Evolutionary conservation across 2,329 filamentous ascomycete species (phyloP).

Genomic region (Colletotrichum sp.): DNA sequence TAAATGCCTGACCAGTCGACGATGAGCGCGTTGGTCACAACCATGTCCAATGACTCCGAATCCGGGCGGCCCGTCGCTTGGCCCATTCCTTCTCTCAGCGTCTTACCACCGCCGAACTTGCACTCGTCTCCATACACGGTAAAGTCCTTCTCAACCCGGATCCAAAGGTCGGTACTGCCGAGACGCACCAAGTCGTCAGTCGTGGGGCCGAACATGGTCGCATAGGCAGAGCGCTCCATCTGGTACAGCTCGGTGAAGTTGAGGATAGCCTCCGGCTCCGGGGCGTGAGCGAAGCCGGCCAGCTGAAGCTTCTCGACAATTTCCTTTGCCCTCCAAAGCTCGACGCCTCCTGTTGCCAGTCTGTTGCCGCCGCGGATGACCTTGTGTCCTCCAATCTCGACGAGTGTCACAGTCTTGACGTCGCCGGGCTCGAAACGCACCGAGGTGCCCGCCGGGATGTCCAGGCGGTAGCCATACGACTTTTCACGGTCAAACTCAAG

Average conservation of each 20-base stretch:
- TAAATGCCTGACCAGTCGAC: conserved; percentile 93
- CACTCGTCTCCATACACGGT: conserved; percentile 92
- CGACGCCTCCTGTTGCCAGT: conserved; percentile 75
- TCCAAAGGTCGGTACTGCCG: conserved; percentile 86
- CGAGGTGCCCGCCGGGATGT: conserved; percentile 90
- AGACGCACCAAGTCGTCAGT: conserved; percentile 84
- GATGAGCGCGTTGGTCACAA: conserved; percentile 88
- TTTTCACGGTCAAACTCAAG: conserved; percentile 85
- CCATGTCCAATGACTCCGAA: conserved; percentile 77
- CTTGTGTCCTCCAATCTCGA: conserved; percentile 83
- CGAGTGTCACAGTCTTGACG: conserved; percentile 85
- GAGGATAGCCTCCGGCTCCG: conserved; percentile 64
- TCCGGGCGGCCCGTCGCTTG: conserved; percentile 82
- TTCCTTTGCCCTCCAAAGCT: conserved; percentile 64
- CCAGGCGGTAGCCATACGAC: conserved; percentile 84
- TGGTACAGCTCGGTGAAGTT: conserved; percentile 65
- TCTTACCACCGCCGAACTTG: conserved; percentile 94
- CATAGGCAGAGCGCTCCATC: conserved; percentile 81
- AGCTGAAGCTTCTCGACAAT: conserved; percentile 72
- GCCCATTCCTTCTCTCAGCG: conserved; percentile 92
- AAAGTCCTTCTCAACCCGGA: conserved; percentile 85
- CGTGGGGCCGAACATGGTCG: conserved; percentile 91
- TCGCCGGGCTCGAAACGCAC: conserved; percentile 95
- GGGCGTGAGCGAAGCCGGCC: conserved; percentile 79
- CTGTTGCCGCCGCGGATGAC: conserved; percentile 86